Percentiles rank a stretch among this genome's conserved stretches.
Evolutionary conservation across 306 rosid genomes (phyloP).

Genomic region (Cicer cuneatum): DNA sequence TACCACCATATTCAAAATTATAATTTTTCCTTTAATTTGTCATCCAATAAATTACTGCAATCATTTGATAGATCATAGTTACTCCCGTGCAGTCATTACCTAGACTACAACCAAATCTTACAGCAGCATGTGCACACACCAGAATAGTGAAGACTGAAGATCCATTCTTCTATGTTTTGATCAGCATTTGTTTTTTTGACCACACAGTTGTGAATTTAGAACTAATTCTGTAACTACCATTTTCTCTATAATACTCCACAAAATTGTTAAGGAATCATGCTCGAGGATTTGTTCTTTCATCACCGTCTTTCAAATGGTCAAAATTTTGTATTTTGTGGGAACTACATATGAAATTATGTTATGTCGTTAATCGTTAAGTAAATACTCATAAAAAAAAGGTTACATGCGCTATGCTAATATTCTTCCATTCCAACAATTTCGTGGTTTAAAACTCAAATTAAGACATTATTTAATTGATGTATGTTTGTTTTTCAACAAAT

Average conservation of each 20-base stretch:
- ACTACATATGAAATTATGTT: too few relatives aligned
- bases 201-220: slow-evolving; percentile 30
- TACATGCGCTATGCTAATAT: too few relatives aligned
- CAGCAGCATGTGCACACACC: not conserved
- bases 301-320: too few relatives aligned
- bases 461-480: too few relatives aligned
- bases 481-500: not conserved
- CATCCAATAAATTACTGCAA: slow-evolving; percentile 12
- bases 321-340: too few relatives aligned
- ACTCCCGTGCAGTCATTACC: slow-evolving; percentile 36
- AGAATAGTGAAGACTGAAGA: slow-evolving; percentile 33
- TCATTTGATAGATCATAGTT: slow-evolving; percentile 34
- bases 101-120: slow-evolving; percentile 33
- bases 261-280: not conserved
- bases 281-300: too few relatives aligned
- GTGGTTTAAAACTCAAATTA: too few relatives aligned
- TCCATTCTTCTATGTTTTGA: slow-evolving; percentile 32
- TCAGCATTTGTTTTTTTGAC: slow-evolving; percentile 40
- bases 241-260: slow-evolving; percentile 15
- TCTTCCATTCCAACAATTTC: too few relatives aligned
- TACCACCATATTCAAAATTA: slow-evolving; percentile 10
- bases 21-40: slow-evolving; percentile 10
- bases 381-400: too few relatives aligned
- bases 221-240: slow-evolving; percentile 42
- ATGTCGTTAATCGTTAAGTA: too few relatives aligned